Percentiles rank a stretch among this genome's conserved stretches.
Evolutionary conservation across 495 filamentous ascomycete species (phyloP).

Genomic region (Trichoderma virens): DNA sequence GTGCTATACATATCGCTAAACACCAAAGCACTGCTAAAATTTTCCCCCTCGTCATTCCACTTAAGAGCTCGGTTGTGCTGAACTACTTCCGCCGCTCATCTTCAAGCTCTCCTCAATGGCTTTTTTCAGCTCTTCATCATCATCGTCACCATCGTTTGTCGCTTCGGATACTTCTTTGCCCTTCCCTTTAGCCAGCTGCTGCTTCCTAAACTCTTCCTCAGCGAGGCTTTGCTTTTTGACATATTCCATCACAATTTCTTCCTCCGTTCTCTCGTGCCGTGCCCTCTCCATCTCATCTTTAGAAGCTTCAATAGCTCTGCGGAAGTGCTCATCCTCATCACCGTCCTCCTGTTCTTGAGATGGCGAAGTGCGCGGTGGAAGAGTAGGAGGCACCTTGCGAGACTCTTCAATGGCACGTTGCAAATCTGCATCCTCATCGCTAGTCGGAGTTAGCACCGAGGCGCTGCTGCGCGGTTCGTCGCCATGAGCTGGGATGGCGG

Average conservation of each 20-base stretch:
- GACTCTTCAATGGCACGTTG: slow-evolving; percentile 21
- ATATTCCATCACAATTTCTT: slow-evolving; percentile 67
- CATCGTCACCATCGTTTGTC: slow-evolving; percentile 20
- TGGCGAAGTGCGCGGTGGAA: not conserved
- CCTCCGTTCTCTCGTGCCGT: slow-evolving; percentile 48
- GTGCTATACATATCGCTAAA: not conserved
- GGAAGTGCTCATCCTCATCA: slow-evolving; percentile 40
- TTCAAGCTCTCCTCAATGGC: slow-evolving; percentile 43
- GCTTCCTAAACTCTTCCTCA: slow-evolving; percentile 48
- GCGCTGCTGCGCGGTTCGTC: not conserved
- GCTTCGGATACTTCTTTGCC: slow-evolving; percentile 12
- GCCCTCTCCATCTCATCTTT: slow-evolving; percentile 19
- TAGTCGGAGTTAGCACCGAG: not conserved
- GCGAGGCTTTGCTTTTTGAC: slow-evolving; percentile 69
- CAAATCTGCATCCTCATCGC: slow-evolving; percentile 23
- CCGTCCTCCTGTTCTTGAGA: slow-evolving; percentile 7
- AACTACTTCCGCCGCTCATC: slow-evolving; percentile 12
- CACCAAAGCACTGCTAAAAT: not conserved
- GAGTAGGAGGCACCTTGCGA: slow-evolving; percentile 13
- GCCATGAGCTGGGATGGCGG: not conserved
- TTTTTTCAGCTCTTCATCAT: slow-evolving; percentile 37
- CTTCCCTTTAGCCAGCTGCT: slow-evolving; percentile 16
- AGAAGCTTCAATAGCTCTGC: slow-evolving; percentile 39
- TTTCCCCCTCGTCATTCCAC: too few relatives aligned
- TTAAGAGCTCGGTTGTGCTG: not conserved